A percentile compares a stretch with the other conserved stretches of the same genome.
Evolutionary conservation across 768 basidiomycete genomes (phyloP).

Genomic region (Pulveroboletus frians): DNA sequence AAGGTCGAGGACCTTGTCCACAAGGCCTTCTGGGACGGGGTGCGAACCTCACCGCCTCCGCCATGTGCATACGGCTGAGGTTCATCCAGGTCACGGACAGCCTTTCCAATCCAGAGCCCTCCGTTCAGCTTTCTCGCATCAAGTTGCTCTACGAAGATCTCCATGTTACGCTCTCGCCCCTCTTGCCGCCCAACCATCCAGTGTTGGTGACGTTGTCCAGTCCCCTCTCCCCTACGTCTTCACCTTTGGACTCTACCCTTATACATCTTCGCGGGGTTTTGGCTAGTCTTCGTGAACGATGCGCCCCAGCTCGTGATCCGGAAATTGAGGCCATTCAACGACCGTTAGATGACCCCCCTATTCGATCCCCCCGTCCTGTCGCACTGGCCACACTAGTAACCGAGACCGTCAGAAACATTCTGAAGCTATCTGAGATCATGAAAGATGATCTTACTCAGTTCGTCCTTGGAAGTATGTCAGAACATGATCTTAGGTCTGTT

Average conservation of each 20-base stretch:
- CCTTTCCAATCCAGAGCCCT: slow-evolving; percentile 54
- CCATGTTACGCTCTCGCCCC: slow-evolving; percentile 42
- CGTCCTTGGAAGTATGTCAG: slow-evolving; percentile 61
- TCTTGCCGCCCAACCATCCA: slow-evolving; percentile 54
- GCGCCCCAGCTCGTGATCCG: slow-evolving; percentile 61
- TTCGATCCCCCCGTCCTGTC: slow-evolving; percentile 17
- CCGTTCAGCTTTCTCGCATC: slow-evolving; percentile 55
- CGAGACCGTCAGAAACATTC: slow-evolving; percentile 42
- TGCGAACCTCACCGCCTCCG: slow-evolving; percentile 29
- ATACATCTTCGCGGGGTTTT: slow-evolving; percentile 52
- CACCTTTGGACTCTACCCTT: slow-evolving; percentile 57
- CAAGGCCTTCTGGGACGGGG: slow-evolving; percentile 72
- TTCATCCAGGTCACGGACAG: slow-evolving; percentile 46
- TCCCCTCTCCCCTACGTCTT: slow-evolving; percentile 62
- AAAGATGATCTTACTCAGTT: slow-evolving; percentile 64
- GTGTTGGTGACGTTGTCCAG: slow-evolving; percentile 49
- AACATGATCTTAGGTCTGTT: slow-evolving; percentile 48
- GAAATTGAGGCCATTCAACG: slow-evolving; percentile 43
- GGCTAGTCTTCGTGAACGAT: slow-evolving; percentile 49
- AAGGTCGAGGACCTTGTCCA: slow-evolving; percentile 48
- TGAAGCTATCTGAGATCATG: slow-evolving; percentile 58
- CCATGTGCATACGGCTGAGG: slow-evolving; percentile 15
- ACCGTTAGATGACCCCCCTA: slow-evolving; percentile 31
- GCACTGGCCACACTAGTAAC: slow-evolving; percentile 46
- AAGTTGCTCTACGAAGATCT: slow-evolving; percentile 54